Conservation (phyloP, 345 rosid species). For the Arabis hirsuta region DNA sequence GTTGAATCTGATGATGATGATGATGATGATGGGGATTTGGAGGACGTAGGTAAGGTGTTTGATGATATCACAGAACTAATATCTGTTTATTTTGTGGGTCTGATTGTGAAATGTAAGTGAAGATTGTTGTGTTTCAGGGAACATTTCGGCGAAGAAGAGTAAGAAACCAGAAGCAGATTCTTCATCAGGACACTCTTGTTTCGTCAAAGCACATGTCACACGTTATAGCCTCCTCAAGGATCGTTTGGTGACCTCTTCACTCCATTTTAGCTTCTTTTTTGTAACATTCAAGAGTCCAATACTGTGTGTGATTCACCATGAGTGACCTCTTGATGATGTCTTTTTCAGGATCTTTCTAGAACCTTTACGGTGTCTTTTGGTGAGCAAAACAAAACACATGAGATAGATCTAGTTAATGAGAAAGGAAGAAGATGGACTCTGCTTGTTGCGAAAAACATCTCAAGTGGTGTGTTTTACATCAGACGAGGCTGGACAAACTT, state of each 20-base stretch:
- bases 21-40: neutral
- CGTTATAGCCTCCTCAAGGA: conserved; percentile 30
- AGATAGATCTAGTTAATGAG: conserved; percentile 35
- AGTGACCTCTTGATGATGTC: conserved; percentile 11
- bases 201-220: conserved; percentile 30
- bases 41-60: neutral
- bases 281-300: neutral
- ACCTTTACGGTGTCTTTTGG: neutral
- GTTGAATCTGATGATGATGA: neutral
- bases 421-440: conserved; percentile 35
- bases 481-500: conserved; percentile 37
- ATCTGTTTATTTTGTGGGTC: neutral
- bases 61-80: neutral
- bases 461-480: conserved; percentile 41
- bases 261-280: conserved; percentile 7
- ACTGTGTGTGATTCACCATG: neutral
- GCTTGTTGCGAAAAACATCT: conserved; percentile 21
- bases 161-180: conserved; percentile 27
- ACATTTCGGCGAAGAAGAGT: conserved; percentile 22
- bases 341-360: conserved; percentile 38
- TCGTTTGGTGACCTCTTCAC: conserved; percentile 37
- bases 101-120: neutral
- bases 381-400: conserved; percentile 5
- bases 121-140: conserved; percentile 33
- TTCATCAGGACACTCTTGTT: conserved; percentile 25